A percentile compares a stretch with the other conserved stretches of the same genome.
Conservation (phyloP, 352 stramenopile species). For the Plasmopara halstedii region DNA sequence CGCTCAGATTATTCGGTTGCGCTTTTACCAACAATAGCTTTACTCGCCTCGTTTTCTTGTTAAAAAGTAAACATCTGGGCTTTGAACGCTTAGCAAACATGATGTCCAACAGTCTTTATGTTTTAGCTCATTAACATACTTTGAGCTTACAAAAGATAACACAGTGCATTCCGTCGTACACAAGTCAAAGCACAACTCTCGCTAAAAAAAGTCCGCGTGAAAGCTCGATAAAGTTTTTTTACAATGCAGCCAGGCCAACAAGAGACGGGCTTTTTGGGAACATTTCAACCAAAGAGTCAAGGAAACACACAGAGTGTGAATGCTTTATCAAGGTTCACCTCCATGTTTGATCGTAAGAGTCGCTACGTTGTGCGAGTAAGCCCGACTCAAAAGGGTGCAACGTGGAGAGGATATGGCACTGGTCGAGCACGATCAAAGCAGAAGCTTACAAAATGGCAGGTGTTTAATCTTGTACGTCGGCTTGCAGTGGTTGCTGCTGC, state of each 20-base stretch:
- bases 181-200: too few species aligned
- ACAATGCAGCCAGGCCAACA: not conserved
- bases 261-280: not conserved
- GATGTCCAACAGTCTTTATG: not conserved
- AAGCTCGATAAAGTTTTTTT: not conserved
- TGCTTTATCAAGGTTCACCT: not conserved
- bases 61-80: too few species aligned
- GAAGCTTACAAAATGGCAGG: conserved; percentile 12
- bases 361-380: conserved; percentile 1
- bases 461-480: conserved; percentile 17
- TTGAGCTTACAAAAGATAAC: not conserved
- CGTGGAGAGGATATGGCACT: not conserved
- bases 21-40: too few species aligned
- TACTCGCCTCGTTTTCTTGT: too few species aligned
- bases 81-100: not conserved
- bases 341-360: conserved; percentile 4
- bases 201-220: too few species aligned
- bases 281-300: not conserved
- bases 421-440: conserved; percentile 1
- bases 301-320: not conserved
- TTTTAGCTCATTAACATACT: not conserved
- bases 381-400: not conserved
- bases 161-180: not conserved
- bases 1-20: too few species aligned
- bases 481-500: conserved; percentile 23